Evolutionary conservation across 2,329 filamentous ascomycete genomes (phyloP).

Genomic region (Sporothrix pseudoabietina): DNA sequence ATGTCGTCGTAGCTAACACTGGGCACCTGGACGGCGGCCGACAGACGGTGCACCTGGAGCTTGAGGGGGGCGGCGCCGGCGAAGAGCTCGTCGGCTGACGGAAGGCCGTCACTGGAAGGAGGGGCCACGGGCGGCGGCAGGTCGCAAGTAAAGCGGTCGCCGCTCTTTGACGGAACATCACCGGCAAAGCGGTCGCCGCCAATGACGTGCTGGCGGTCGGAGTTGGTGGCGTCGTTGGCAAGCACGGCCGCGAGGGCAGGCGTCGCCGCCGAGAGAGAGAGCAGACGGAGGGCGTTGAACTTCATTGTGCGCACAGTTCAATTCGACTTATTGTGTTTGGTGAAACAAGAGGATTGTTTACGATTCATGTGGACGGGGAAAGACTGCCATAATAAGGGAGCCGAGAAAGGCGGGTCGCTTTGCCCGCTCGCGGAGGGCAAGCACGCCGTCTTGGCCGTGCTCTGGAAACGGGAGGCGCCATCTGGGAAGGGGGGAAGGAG

Average conservation of each 20-base stretch:
- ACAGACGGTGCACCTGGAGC: slow-evolving; percentile 38
- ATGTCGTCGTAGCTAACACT: slow-evolving; percentile 47
- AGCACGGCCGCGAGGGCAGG: slow-evolving; percentile 27
- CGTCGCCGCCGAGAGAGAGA: slow-evolving; percentile 19
- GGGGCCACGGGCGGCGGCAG: slow-evolving; percentile 34
- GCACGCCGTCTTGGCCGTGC: neutral
- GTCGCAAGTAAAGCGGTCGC: slow-evolving; percentile 32
- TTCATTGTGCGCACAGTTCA: slow-evolving; percentile 9
- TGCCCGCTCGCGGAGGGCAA: neutral
- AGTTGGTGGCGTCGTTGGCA: neutral
- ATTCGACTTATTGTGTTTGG: neutral
- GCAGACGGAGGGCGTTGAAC: slow-evolving; percentile 17
- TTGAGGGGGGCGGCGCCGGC: slow-evolving; percentile 24
- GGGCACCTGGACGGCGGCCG: slow-evolving; percentile 41
- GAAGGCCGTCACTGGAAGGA: slow-evolving; percentile 30
- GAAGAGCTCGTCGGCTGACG: slow-evolving; percentile 33
- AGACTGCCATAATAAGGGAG: neutral
- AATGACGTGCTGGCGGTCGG: slow-evolving; percentile 24
- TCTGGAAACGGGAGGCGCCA: slow-evolving; percentile 7
- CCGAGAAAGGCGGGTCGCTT: neutral
- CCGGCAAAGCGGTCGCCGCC: neutral
- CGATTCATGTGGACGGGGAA: neutral
- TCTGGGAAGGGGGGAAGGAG: too few species aligned
- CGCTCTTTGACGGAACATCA: neutral
- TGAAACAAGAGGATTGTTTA: neutral